Base-by-base conservation (phyloP, 148 eudicot species). In the Cornus kousa region DNA sequence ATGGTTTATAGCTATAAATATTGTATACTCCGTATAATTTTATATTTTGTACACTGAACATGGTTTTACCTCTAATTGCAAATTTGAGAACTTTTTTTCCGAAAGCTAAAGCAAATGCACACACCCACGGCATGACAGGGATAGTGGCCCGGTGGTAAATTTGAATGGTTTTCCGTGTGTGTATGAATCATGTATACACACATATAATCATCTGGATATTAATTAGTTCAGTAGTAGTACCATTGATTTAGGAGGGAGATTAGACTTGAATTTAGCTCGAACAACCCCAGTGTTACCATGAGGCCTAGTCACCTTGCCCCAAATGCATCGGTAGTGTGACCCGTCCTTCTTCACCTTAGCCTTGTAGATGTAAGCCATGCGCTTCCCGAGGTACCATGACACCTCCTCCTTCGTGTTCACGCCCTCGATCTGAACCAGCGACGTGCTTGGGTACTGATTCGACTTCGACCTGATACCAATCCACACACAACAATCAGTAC, bases 221-320 rank as follows among this genome's bases (percentile, higher is more conserved):
- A 57, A 57, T 13, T 35, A 1, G 62, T 13, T 13, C 20, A 69
- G 64, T 14, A 23, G 7, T 19, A 43, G 14, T 83, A 93, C 97
- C 97, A 93, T 93, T 76, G 97, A 91, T 62, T 91, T 93, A 48
- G 97, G 97, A 5, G 97, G 97, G 28, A 93, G 93, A 78, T 93
- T 93, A 67, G 95, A 89, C 46, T 74, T 93, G 88, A 93, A 93
- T 89, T 91, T 89, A 69, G 97, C 93, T 10, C 97, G 90, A 43
- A 93, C 97, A 62, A 93, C 86, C 64, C 97, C 97, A 50, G 84
- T 91, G 93, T 93, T 93, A 76, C 97, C 97, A 31, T 93, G 97
- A 76, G 97, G 93, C 82, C 97, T 90, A 14, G 80, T 70, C n/a
- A 93, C 95, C 82, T 93, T 91, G 2, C 97, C 97, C 97, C 97